Evolutionary conservation across 2,329 filamentous ascomycete species (phyloP), one percentile per base, ranked within the genome.

Genomic region (Xylariales sp.): DNA sequence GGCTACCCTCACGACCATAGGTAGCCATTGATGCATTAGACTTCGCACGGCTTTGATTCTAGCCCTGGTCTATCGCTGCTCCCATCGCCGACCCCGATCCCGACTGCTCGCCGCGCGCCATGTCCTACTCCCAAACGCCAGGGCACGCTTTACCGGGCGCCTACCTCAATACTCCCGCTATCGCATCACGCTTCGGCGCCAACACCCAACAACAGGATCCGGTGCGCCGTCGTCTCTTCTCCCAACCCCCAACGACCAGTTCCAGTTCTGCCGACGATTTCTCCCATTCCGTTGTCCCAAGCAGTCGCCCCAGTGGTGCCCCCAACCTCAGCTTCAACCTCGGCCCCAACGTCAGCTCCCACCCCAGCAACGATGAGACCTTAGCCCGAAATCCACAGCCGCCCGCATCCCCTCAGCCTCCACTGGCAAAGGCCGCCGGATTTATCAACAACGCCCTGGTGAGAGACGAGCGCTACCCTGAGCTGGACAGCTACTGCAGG

Each of bases 401-500:
- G 5, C 71, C 80, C 18, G 75, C 79, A 18, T 71, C 80, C 48
- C 82, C 84, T 41, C 81, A 85, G 70, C 80, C 82, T 62, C 83
- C 85, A 67, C 78, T 97, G 67, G 87, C 92, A 72, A 92, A 93
- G 80, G 96, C 93, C 23, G 93, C 94, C 54, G 87, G 86, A 71
- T 94, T 92, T 23, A 91, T 99, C 79, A 97, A 97, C 80, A 87
- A 90, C 71, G 90, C 92, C 52, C 83, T 98, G 52, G 85, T 88
- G 67, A 84, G 86, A 67, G 95, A 98, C 77, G 89, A 90, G 75
- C 89, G 89, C 76, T 99, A 93, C 77, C 94, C 94, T 6, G 93
- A 97, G 71, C 83, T 99, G 18, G 95, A 98, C 79, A 91, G 89
- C 65, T 97, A 97, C 81, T 90, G 97, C 75, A 89, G 90, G 81